Conservation (phyloP, 495 filamentous ascomycete species). For the Neurospora sp. region DNA sequence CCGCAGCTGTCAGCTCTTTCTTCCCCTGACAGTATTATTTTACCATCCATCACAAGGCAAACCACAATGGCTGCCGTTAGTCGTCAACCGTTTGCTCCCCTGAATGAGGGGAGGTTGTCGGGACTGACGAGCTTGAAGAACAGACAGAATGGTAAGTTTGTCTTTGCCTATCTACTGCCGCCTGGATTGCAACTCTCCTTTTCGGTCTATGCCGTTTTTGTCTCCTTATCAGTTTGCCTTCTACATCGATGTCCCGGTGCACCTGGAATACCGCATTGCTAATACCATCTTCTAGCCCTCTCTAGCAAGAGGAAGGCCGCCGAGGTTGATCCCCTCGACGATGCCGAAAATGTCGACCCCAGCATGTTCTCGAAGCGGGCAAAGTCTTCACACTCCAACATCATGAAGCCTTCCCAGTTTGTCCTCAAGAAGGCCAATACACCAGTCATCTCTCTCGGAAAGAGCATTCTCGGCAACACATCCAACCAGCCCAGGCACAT, state of each 20-base stretch:
- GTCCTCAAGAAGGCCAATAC: constrained; percentile 33
- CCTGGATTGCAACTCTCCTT: constrained; percentile 1
- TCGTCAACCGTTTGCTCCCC: constrained; percentile 49
- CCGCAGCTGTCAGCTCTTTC: not conserved
- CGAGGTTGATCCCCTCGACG: constrained; percentile 39
- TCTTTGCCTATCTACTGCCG: not conserved
- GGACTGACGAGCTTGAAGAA: constrained; percentile 51
- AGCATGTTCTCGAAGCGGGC: constrained; percentile 53
- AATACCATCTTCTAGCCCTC: constrained; percentile 23
- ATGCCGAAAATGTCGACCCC: constrained; percentile 80
- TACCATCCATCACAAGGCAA: not conserved
- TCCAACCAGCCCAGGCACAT: constrained; percentile 25
- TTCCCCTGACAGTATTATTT: not conserved
- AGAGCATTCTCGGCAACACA: constrained; percentile 19
- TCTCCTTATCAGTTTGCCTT: not conserved
- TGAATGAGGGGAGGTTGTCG: constrained; percentile 43
- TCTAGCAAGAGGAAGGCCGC: constrained; percentile 36
- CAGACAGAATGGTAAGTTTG: constrained; percentile 50
- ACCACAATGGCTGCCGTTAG: constrained; percentile 33
- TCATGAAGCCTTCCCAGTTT: constrained; percentile 36
- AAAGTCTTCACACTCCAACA: constrained; percentile 47
- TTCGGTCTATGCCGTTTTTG: constrained; percentile 6
- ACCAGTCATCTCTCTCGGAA: constrained; percentile 14
- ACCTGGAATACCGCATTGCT: not conserved
- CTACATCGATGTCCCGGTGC: not conserved